Base-by-base conservation (phyloP, 2,329 filamentous ascomycete genomes). In the Penicillium sp. region DNA sequence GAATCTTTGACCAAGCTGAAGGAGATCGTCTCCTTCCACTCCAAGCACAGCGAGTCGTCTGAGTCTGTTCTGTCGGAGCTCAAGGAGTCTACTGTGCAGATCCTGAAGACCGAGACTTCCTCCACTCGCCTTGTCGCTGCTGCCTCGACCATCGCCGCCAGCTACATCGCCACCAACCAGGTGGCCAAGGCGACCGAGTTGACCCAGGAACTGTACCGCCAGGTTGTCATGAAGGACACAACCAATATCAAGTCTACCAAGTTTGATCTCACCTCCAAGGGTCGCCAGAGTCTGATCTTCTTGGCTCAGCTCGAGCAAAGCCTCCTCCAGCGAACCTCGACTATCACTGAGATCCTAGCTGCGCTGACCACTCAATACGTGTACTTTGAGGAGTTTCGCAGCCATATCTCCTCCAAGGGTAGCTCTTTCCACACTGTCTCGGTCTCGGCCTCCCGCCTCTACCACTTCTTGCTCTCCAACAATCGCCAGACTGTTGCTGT, bases 291-390 rank as follows among this genome's bases (percentile, higher is more conserved):
- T 53, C 70, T 79, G 15, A 76, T 79, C 12, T 83, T 82, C 73
- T 68, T 83, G 22, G 81, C 81, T 19, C 79, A 81, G 58, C 70
- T 83, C 1, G 78, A 83, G 66, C 77, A 81, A 65, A 76, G 70
- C 53, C 70, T 79, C 17, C 72, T 68, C 35, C 67, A 73, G 40
- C 70, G 64, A 44, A 71, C 70, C 1, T 64, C 70, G 51, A 76
- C 76, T 5, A 65, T 82, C 13, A 79, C 76, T 15, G 79, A 81
- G 55, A 78, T 79, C 47, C 75, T 82, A 55, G 76, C 81, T 4
- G 73, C 79, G 38, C 69, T 83, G 53, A 80, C 79, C 24, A 79
- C 81, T 0, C 77, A 82, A 64, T 75, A 76, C 58, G 68, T 77
- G 10, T 79, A 79, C 71, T 79, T 78, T 47, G 74, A 76, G 54